phyloP scores from a whole-genome alignment of 1,139 yeast species.

The Taiozyma sp. region DNA sequence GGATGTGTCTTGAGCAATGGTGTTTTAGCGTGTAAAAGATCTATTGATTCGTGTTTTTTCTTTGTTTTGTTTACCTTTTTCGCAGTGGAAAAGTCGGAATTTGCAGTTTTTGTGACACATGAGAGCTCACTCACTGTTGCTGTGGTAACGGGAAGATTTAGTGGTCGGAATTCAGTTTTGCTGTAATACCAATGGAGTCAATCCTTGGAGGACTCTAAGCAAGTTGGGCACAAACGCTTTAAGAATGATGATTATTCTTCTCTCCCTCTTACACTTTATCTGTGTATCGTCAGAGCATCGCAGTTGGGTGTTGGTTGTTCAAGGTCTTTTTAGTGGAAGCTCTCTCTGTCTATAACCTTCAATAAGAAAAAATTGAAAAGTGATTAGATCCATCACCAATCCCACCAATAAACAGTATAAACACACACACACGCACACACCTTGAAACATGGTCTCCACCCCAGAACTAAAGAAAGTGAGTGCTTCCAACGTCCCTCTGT shows the following conservation, averaged over 20 bases:
- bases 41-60: neutral
- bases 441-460: slow-evolving; percentile 45
- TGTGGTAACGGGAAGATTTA: neutral
- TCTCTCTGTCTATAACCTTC: too few species aligned
- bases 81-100: neutral
- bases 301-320: too few species aligned
- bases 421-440: neutral
- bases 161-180: neutral
- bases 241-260: too few species aligned
- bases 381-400: too few species aligned
- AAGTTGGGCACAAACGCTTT: too few species aligned
- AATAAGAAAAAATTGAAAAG: neutral
- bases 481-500: neutral
- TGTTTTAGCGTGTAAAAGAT: neutral
- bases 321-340: too few species aligned
- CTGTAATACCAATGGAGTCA: too few species aligned
- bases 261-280: too few species aligned
- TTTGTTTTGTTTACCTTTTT: neutral
- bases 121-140: neutral
- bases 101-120: neutral
- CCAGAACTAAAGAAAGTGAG: slow-evolving; percentile 55
- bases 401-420: too few species aligned
- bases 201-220: too few species aligned
- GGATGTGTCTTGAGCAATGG: neutral
- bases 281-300: too few species aligned